These are phyloP conservation scores for Paramyrothecium roridum DNA, from an alignment of 2,329 filamentous ascomycete species.

Conservation along the genomic window DNA sequence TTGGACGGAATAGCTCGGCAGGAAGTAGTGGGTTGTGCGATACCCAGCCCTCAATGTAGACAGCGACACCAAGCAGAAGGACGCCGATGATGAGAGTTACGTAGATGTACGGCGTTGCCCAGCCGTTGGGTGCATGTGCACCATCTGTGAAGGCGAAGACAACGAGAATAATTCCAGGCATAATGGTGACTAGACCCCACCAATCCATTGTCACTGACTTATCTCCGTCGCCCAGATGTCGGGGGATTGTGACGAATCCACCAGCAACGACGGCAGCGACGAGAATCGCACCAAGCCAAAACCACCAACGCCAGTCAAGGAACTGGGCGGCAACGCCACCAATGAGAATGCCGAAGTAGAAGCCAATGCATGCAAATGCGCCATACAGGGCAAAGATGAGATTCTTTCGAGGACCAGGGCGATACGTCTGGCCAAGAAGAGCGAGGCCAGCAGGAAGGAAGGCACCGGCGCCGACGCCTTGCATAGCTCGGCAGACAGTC, in stretches of 20 bases:
- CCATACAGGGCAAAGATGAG: slow-evolving; percentile 60
- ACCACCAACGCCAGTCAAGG: slow-evolving; percentile 66
- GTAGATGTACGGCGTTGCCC: slow-evolving; percentile 71
- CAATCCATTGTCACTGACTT: slow-evolving; percentile 60
- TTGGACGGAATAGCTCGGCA: slow-evolving; percentile 64
- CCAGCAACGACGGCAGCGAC: slow-evolving; percentile 44
- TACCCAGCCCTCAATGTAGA: slow-evolving; percentile 72
- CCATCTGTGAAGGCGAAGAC: slow-evolving; percentile 75
- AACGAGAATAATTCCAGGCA: slow-evolving; percentile 64
- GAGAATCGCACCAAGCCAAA: slow-evolving; percentile 56
- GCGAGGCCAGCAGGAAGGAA: slow-evolving; percentile 67
- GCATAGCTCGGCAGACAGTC: slow-evolving; percentile 68
- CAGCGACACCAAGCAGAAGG: slow-evolving; percentile 54
- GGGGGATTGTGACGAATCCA: slow-evolving; percentile 36
- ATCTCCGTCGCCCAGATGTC: slow-evolving; percentile 20
- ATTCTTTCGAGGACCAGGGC: slow-evolving; percentile 70
- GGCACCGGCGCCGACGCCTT: slow-evolving; percentile 69
- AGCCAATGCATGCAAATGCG: slow-evolving; percentile 55
- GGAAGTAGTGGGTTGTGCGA: slow-evolving; percentile 67
- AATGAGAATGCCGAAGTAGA: slow-evolving; percentile 65
- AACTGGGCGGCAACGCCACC: slow-evolving; percentile 61
- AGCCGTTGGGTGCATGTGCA: slow-evolving; percentile 64
- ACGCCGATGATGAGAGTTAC: slow-evolving; percentile 62
- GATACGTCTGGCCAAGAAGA: slow-evolving; percentile 66
- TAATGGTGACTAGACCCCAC: slow-evolving; percentile 57